Conservation (phyloP, 495 filamentous ascomycete species). For the Cetradonia linearis region DNA sequence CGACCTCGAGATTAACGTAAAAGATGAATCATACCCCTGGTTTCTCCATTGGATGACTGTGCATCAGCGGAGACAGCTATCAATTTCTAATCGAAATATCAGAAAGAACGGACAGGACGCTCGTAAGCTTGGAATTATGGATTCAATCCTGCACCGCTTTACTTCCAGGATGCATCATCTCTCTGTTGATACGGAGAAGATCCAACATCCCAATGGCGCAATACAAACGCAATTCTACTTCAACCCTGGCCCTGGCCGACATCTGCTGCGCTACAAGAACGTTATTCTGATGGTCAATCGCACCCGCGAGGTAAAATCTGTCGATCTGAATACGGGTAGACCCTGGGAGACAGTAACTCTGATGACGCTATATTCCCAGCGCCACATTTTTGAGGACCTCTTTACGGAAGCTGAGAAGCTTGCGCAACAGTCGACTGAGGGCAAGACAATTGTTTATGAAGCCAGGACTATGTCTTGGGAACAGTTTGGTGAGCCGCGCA, state of each 20-base stretch:
- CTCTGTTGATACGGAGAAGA: conserved; percentile 55
- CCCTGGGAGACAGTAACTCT: conserved; percentile 92
- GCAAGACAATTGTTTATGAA: conserved; percentile 91
- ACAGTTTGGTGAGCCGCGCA: conserved; percentile 74
- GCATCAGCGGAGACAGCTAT: conserved; percentile 53
- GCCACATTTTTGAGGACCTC: conserved; percentile 74
- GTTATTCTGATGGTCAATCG: conserved; percentile 79
- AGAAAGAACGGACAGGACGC: conserved; percentile 23
- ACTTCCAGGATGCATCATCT: conserved; percentile 57
- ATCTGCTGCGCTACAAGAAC: conserved; percentile 75
- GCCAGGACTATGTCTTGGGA: conserved; percentile 71
- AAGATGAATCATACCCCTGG: conserved; percentile 90
- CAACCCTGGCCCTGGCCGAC: conserved; percentile 81
- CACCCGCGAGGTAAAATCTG: conserved; percentile 63
- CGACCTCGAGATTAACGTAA: conserved; percentile 86
- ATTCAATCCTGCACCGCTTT: conserved; percentile 46
- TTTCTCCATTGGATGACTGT: conserved; percentile 86
- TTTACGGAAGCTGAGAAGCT: conserved; percentile 77
- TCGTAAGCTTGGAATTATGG: conserved; percentile 36
- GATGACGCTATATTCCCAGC: conserved; percentile 80
- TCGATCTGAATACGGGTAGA: conserved; percentile 63
- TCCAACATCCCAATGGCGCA: conserved; percentile 50
- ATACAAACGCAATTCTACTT: conserved; percentile 71
- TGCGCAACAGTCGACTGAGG: conserved; percentile 65
- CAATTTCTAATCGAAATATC: conserved; percentile 10